phyloP scores from a whole-genome alignment of 768 basidiomycete species.

The Candolleomyces efflorescens region DNA sequence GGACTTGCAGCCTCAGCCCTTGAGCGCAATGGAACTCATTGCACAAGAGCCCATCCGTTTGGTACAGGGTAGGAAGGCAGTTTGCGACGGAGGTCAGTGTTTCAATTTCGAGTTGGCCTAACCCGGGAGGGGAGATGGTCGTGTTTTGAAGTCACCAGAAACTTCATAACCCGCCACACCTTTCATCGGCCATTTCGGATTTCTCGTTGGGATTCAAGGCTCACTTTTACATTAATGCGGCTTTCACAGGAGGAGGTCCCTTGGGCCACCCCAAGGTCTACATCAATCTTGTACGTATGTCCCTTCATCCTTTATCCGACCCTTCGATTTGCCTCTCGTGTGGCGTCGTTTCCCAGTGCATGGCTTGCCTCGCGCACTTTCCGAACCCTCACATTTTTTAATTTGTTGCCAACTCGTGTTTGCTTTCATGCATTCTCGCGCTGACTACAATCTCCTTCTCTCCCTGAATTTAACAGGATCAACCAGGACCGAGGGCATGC shows the following conservation, averaged over 20 bases:
- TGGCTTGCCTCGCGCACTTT: not conserved
- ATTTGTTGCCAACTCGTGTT: constrained; percentile 9
- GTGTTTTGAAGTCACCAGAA: not conserved
- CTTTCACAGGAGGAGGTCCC: constrained; percentile 77
- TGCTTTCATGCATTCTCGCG: not conserved
- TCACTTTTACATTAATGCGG: constrained; percentile 2
- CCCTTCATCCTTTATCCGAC: not conserved
- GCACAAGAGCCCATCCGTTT: constrained; percentile 80
- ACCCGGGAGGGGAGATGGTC: not conserved
- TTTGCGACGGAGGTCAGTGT: constrained; percentile 91
- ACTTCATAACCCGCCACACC: not conserved
- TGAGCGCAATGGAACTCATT: constrained; percentile 90
- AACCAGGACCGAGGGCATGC: constrained; percentile 82
- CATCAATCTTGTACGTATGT: constrained; percentile 79
- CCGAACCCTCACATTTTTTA: not conserved
- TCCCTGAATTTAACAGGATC: constrained; percentile 52
- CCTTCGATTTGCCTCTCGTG: not conserved
- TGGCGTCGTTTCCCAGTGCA: not conserved
- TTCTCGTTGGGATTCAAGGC: constrained; percentile 5
- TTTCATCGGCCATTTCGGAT: constrained; percentile 2
- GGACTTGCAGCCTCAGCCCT: constrained; percentile 83
- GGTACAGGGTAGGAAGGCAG: constrained; percentile 78
- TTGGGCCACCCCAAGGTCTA: constrained; percentile 96
- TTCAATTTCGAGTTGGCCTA: not conserved
- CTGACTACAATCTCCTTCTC: constrained; percentile 2